Percentiles rank a stretch among this genome's conserved stretches.
phyloP scores from a whole-genome alignment of 1,284 basidiomycete species.

The Trichosporon sp. region DNA sequence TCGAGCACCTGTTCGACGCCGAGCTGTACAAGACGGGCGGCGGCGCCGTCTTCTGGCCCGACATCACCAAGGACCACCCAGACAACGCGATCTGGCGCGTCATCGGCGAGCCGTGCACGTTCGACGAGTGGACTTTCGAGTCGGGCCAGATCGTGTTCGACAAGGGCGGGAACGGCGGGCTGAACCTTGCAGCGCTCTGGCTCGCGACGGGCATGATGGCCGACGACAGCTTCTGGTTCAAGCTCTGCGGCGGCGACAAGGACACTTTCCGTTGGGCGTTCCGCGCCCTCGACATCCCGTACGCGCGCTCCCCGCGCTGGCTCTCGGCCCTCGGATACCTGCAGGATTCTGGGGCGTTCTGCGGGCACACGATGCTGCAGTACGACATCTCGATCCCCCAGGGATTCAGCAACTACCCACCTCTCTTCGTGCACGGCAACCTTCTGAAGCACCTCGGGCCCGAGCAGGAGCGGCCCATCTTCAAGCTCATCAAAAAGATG shows the following conservation, averaged over 20 bases:
- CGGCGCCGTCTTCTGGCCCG: slow-evolving; percentile 53
- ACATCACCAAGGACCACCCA: slow-evolving; percentile 52
- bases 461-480: slow-evolving; percentile 27
- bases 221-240: slow-evolving; percentile 52
- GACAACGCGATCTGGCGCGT: slow-evolving; percentile 54
- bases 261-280: slow-evolving; percentile 53
- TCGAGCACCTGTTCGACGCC: slow-evolving; percentile 49
- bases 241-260: slow-evolving; percentile 51
- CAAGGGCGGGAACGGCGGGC: slow-evolving; percentile 51
- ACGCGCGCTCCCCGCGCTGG: slow-evolving; percentile 48
- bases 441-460: slow-evolving; percentile 51
- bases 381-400: slow-evolving; percentile 38
- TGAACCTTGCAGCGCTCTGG: slow-evolving; percentile 53
- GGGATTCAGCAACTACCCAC: slow-evolving; percentile 24
- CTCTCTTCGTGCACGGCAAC: slow-evolving; percentile 48
- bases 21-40: slow-evolving; percentile 43
- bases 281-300: slow-evolving; percentile 47
- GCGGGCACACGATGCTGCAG: slow-evolving; percentile 49
- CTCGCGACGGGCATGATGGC: slow-evolving; percentile 43
- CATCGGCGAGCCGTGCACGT: slow-evolving; percentile 49
- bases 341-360: slow-evolving; percentile 45
- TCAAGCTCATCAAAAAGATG: slow-evolving; percentile 45
- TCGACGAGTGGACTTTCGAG: slow-evolving; percentile 45
- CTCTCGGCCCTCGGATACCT: slow-evolving; percentile 46
- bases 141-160: slow-evolving; percentile 53